These are phyloP conservation scores for Trametes coccinea DNA, from an alignment of 768 basidiomycete species.

Conservation along the genomic window DNA sequence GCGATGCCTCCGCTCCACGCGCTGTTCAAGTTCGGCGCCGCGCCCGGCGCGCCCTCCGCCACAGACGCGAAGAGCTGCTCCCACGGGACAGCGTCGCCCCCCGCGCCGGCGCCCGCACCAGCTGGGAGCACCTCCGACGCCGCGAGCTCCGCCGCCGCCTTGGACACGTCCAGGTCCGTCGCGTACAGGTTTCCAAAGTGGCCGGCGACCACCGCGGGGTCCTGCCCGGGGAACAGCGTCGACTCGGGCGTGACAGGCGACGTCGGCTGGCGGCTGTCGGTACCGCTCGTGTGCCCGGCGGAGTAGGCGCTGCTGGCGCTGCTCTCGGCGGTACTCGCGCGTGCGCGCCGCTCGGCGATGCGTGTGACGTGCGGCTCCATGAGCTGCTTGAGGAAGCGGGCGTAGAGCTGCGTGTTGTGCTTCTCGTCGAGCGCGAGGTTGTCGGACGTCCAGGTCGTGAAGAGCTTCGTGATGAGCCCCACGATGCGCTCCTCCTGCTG, in stretches of 20 bases:
- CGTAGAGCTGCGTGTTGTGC: slow-evolving; percentile 26
- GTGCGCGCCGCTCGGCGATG: slow-evolving; percentile 7
- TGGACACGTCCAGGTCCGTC: slow-evolving; percentile 18
- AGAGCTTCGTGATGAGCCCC: slow-evolving; percentile 25
- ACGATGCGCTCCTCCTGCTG: slow-evolving; percentile 29
- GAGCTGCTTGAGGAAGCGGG: slow-evolving; percentile 26
- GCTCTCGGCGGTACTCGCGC: not conserved
- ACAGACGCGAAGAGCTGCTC: slow-evolving; percentile 11
- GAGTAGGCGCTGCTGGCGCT: not conserved
- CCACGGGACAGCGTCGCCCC: not conserved
- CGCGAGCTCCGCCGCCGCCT: slow-evolving; percentile 15
- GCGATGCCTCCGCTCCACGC: slow-evolving; percentile 6
- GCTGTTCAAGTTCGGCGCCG: slow-evolving; percentile 1
- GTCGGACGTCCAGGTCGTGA: slow-evolving; percentile 22
- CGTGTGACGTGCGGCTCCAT: slow-evolving; percentile 22
- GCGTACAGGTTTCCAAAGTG: slow-evolving; percentile 12
- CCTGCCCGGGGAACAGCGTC: slow-evolving; percentile 1
- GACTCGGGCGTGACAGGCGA: slow-evolving; percentile 11
- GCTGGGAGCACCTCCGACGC: slow-evolving; percentile 10
- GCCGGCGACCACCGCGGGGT: not conserved
- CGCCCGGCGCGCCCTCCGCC: not conserved
- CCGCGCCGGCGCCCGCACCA: not conserved
- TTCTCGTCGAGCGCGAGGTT: slow-evolving; percentile 21
- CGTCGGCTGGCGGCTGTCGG: not conserved
- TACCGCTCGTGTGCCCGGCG: not conserved